Evolutionary conservation across 1,284 basidiomycete genomes (phyloP).

Genomic region (Pseudozyma hubeiensis): DNA sequence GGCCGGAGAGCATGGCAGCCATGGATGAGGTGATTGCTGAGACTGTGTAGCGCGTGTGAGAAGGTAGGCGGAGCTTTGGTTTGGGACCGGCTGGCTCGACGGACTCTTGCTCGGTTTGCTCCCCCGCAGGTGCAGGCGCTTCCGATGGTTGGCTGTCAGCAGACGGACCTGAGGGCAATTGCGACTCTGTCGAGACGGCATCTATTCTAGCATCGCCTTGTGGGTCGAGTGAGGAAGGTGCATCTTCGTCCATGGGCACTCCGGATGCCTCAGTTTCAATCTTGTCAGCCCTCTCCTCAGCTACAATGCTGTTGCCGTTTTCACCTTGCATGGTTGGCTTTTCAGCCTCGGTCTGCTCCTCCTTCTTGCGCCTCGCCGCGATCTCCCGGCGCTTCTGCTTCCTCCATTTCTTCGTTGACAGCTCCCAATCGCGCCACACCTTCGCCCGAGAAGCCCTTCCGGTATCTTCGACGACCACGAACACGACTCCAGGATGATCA

Average conservation of each 20-base stretch:
- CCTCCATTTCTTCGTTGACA: slow-evolving; percentile 38
- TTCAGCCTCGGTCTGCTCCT: not conserved
- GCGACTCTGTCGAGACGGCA: not conserved
- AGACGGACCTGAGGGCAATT: not conserved
- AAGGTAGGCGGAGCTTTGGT: slow-evolving; percentile 35
- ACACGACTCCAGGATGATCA: slow-evolving; percentile 49
- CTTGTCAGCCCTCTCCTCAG: too few species aligned
- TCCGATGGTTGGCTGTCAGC: not conserved
- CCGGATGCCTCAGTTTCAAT: not conserved
- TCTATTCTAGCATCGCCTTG: not conserved
- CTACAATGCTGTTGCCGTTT: too few species aligned
- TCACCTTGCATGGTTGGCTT: too few species aligned
- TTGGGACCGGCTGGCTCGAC: slow-evolving; percentile 16
- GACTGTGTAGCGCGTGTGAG: slow-evolving; percentile 47
- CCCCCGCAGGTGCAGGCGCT: not conserved
- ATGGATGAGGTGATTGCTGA: slow-evolving; percentile 45
- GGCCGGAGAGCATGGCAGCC: slow-evolving; percentile 38
- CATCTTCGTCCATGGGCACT: slow-evolving; percentile 38
- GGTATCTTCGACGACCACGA: slow-evolving; percentile 51
- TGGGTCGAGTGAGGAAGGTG: slow-evolving; percentile 1
- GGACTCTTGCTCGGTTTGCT: slow-evolving; percentile 3
- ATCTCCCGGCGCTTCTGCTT: slow-evolving; percentile 32
- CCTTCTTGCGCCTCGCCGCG: slow-evolving; percentile 11
- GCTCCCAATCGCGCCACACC: slow-evolving; percentile 47
- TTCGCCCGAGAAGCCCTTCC: slow-evolving; percentile 46